These are phyloP conservation scores for Rhizopogon vinicolor DNA, from an alignment of 768 basidiomycete species.

Conservation along the genomic window DNA sequence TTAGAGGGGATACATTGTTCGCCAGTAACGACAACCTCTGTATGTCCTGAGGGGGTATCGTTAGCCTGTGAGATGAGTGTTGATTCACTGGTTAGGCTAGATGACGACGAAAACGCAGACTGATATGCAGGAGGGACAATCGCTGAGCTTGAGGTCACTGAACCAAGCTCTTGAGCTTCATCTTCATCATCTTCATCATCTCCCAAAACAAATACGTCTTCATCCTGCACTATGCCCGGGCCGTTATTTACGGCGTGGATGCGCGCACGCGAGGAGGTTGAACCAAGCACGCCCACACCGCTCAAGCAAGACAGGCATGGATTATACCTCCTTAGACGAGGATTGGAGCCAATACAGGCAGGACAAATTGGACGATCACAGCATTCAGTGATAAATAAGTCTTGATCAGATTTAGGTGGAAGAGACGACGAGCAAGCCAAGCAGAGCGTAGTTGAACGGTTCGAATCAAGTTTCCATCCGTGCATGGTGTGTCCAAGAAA, in stretches of 20 bases:
- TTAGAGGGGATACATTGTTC: slow-evolving; percentile 21
- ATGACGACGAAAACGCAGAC: not conserved
- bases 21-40: not conserved
- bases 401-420: slow-evolving; percentile 28
- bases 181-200: slow-evolving; percentile 55
- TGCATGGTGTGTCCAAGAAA: not conserved
- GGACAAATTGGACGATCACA: slow-evolving; percentile 65
- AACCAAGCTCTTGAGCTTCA: slow-evolving; percentile 21
- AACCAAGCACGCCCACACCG: slow-evolving; percentile 39
- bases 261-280: slow-evolving; percentile 13
- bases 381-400: slow-evolving; percentile 53
- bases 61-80: not conserved
- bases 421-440: slow-evolving; percentile 60
- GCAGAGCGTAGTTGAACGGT: slow-evolving; percentile 33
- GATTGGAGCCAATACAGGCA: slow-evolving; percentile 51
- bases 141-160: not conserved
- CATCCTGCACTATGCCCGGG: slow-evolving; percentile 45
- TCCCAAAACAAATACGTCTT: slow-evolving; percentile 61
- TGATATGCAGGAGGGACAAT: slow-evolving; percentile 2
- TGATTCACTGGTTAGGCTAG: not conserved
- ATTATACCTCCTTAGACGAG: slow-evolving; percentile 61
- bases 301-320: slow-evolving; percentile 69
- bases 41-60: not conserved
- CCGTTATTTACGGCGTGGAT: slow-evolving; percentile 31
- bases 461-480: not conserved